Evolutionary conservation across 2,329 filamentous ascomycete genomes (phyloP), one percentile per base, ranked within the genome.

Genomic region (Cladosporium sp.): DNA sequence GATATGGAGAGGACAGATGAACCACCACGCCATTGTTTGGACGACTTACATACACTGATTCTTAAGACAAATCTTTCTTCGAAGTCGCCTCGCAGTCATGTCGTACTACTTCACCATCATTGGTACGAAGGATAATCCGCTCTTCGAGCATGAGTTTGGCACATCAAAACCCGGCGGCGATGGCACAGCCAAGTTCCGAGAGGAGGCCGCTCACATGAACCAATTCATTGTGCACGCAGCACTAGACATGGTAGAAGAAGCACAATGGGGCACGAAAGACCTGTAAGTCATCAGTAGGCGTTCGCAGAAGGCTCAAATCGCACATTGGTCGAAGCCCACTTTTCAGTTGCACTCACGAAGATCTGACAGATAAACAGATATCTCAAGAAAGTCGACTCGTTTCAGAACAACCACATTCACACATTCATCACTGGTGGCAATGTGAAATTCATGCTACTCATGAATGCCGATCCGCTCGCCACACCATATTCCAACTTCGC

Each of bases 91-190:
- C 12, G 3, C 37, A 9, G 57, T 49, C 17, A 97, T 97, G 94
- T 97, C 92, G 61, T 99, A 97, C 82, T 97, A 97, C 80, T 97
- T 99, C 78, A 90, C 90, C 72, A 96, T 99, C 67, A 86, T 99
- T 74, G 94, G 92, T 71, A 95, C 92, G 20, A 90, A 91, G 69
- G 94, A 99, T 80, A 95, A 93, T 72, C 93, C 94, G 36, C 84
- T 99, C 66, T 99, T 97, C 78, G 93, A 96, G 78, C 86, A 95
- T 76, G 92, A 96, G 72, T 99, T 99, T 74, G 94, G 94, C 69
- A 97, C 93, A 39, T 96, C 91, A 40, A 97, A 97, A 76, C 88
- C 92, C 68, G 92, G 93, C 77, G 93, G 93, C 72, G 94, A 97
- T 80, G 94, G 94, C 67, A 82, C 92, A 72, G 84, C 93, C 61